Base-by-base conservation (phyloP, 2,329 filamentous ascomycete genomes). In the Aspergillus pseudoviridinutans region DNA sequence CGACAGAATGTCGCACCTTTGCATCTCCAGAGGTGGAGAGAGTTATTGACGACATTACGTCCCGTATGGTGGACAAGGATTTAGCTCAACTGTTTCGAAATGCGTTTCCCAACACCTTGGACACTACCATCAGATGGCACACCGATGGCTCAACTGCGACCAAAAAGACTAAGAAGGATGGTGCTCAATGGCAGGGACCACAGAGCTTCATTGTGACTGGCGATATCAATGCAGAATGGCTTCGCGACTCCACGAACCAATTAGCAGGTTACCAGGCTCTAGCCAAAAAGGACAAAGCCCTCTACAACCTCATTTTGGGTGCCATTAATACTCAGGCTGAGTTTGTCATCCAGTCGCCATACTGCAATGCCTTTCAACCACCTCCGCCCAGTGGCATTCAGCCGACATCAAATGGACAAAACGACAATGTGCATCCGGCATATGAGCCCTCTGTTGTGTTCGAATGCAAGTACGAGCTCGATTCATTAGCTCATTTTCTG, bases 401-500 rank as follows among this genome's bases (percentile, higher is more conserved):
- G 3, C 79, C 88, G 5, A 87, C 87, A 17, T 82, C 84, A 66
- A 96, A 93, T 68, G 90, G 90, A 3, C 90, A 96, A 71, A 84
- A 88, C 22, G 94, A 99, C 69, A 76, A 72, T 8, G 94, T 99
- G 0, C 91, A 96, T 66, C 94, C 94, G 0, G 80, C 82, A 0
- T 97, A 96, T 70, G 92, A 97, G 68, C 88, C 88, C 0, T 84
- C 82, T 0, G 84, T 87, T 51, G 94, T 99, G 3, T 99, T 97
- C 64, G 94, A 99, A 76, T 99, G 94, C 84, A 99, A 99, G 76
- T 99, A 97, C 75, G 94, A 99, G 78, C 86, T 99, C 24, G 94
- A 99, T 76, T 97, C 92, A 8, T 81, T 99, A 0, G 94, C 92
- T 0, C 88, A 95, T 70, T 99, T 99, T 73, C 82, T 99, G 5